A percentile compares a stretch with the other conserved stretches of the same genome.
Evolutionary conservation across 768 basidiomycete species (phyloP).

Genomic region (Boletus speciosus): DNA sequence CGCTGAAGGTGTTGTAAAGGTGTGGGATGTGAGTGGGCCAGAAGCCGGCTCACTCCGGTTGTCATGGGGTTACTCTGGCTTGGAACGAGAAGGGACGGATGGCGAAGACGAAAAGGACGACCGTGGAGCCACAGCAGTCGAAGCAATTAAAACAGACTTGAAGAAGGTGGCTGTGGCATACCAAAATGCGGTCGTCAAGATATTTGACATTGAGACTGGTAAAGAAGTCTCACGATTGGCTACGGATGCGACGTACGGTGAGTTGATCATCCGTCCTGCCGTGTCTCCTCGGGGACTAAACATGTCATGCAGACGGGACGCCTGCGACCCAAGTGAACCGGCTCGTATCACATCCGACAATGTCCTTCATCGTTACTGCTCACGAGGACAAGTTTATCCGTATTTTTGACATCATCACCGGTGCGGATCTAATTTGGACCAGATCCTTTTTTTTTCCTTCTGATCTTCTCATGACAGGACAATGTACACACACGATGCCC

Average conservation of each 20-base stretch:
- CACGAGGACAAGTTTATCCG: slow-evolving; percentile 94
- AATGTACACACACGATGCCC: slow-evolving; percentile 85
- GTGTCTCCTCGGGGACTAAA: neutral
- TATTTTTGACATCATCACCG: slow-evolving; percentile 80
- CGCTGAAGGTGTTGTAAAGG: slow-evolving; percentile 88
- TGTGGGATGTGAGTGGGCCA: slow-evolving; percentile 83
- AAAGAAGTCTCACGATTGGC: slow-evolving; percentile 64
- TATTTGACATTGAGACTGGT: slow-evolving; percentile 88
- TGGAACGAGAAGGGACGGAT: slow-evolving; percentile 45
- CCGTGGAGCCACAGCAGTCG: slow-evolving; percentile 76
- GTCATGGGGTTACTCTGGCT: slow-evolving; percentile 77
- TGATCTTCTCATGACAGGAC: slow-evolving; percentile 42
- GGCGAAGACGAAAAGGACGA: slow-evolving; percentile 43
- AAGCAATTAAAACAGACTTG: slow-evolving; percentile 76
- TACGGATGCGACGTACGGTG: slow-evolving; percentile 59
- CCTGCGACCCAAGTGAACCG: slow-evolving; percentile 79
- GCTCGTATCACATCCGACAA: slow-evolving; percentile 86
- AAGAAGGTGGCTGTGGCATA: slow-evolving; percentile 90
- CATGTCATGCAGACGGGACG: slow-evolving; percentile 54
- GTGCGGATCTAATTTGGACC: slow-evolving; percentile 44
- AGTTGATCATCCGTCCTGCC: slow-evolving; percentile 16
- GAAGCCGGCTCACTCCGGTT: slow-evolving; percentile 59
- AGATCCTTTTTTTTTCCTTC: neutral
- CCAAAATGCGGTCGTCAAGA: slow-evolving; percentile 82
- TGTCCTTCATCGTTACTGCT: slow-evolving; percentile 82